Conservation (phyloP, 2,329 filamentous ascomycete species). For the Apiospora sp. region DNA sequence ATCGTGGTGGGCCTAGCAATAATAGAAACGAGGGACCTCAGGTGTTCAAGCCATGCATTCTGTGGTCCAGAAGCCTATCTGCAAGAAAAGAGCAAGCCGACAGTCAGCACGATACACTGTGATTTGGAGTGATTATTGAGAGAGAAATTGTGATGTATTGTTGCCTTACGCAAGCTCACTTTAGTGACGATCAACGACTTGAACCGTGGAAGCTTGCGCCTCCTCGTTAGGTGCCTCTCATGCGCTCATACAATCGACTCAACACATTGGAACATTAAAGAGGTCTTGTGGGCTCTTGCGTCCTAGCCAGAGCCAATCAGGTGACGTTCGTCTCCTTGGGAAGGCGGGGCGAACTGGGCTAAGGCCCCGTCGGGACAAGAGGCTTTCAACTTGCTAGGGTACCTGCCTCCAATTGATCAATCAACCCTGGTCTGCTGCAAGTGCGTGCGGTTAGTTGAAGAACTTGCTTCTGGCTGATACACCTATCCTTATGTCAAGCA, state of each 20-base stretch:
- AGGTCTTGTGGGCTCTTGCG: slow-evolving; percentile 1
- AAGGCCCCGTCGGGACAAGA: not conserved
- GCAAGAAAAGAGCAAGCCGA: not conserved
- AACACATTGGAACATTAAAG: not conserved
- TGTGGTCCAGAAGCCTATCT: not conserved
- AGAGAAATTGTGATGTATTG: not conserved
- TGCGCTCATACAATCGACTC: slow-evolving; percentile 1
- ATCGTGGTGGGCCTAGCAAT: slow-evolving; percentile 14
- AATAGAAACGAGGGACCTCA: slow-evolving; percentile 10
- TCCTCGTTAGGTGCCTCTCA: slow-evolving; percentile 7
- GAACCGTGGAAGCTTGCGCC: slow-evolving; percentile 13
- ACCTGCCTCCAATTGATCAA: slow-evolving; percentile 11
- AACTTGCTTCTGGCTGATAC: not conserved
- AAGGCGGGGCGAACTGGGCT: not conserved
- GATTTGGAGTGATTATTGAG: not conserved
- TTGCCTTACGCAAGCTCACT: slow-evolving; percentile 13
- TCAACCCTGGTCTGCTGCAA: not conserved
- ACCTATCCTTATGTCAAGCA: no score
- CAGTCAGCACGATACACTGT: not conserved
- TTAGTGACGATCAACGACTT: slow-evolving; percentile 6
- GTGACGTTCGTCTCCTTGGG: not conserved
- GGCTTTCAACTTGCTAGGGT: not conserved
- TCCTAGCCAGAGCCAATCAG: not conserved
- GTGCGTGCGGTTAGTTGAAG: not conserved
- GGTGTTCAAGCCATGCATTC: slow-evolving; percentile 3